Evolutionary conservation across 257 asterid genomes (phyloP), one percentile per base, ranked within the genome.

Genomic region (Scutellaria galericulata): DNA sequence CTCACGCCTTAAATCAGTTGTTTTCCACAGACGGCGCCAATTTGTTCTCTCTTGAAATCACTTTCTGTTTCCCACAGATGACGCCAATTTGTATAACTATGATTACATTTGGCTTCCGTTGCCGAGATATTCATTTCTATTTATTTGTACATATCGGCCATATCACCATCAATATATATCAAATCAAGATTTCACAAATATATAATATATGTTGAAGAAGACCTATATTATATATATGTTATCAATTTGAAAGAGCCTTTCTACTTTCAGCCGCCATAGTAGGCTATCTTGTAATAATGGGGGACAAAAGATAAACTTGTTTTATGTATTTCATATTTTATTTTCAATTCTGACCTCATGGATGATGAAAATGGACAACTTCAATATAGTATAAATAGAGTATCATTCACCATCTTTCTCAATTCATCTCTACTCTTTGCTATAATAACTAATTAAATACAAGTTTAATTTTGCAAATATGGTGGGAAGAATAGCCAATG

Each of bases 401-500:
- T 45, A 12, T 40, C 18, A 31, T 31, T 12, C 4, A 4, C 37
- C 51, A 56, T 62, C 54, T 42, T 8, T 13, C 24, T 46, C 11
- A 18, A 18, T 46, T 48, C 54, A 45, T 57, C 45, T 56, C 18
- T 7, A 10, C 18, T 39, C 7, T 37, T 10, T 39, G 7, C 7
- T 39, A 13, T 12, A n/a, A 7, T 35, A 58, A 59, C 7, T 10
- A 24, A 56, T 42, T 70, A 24, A 5, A 42, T 1, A 68, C 14
- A 1, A 24, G 22, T 54, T 15, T 2, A 37, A 6, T 22, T 5
- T 7, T 37, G 39, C 9, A 12, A 59, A 40, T 27, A 78, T 80
- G 85, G 81, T 75, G 68, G 83, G 82, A 78, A 48, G 71, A 78
- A 66, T 73, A 65, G 84, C 67, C 5, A 70, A 54, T 66, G 85